phyloP scores from a whole-genome alignment of 768 basidiomycete species.

The Boletus subcaerulescens region DNA sequence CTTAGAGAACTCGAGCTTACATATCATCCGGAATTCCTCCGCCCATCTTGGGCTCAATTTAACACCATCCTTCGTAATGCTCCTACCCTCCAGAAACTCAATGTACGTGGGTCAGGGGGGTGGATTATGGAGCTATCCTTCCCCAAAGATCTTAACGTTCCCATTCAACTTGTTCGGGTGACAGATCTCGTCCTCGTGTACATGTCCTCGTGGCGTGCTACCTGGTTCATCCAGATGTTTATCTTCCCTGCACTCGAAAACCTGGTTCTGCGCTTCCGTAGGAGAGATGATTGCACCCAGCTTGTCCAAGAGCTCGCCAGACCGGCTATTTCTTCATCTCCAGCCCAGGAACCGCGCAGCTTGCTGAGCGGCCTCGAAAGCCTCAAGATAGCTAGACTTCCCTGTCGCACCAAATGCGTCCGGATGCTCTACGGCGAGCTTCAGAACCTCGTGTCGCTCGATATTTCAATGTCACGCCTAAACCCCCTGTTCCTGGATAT shows the following conservation, averaged over 20 bases:
- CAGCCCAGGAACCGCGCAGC: constrained; percentile 35
- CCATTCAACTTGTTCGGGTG: constrained; percentile 30
- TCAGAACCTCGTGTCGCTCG: constrained; percentile 42
- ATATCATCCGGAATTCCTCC: constrained; percentile 56
- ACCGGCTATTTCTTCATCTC: constrained; percentile 21
- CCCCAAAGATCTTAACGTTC: constrained; percentile 23
- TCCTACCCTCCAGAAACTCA: constrained; percentile 51
- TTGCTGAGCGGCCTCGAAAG: constrained; percentile 45
- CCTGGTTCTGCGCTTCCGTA: constrained; percentile 47
- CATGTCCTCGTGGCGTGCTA: constrained; percentile 44
- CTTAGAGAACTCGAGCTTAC: constrained; percentile 56
- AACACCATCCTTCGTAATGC: constrained; percentile 48
- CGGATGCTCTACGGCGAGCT: constrained; percentile 45
- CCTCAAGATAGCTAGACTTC: constrained; percentile 52
- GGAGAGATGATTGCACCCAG: too few species aligned
- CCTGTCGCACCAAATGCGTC: constrained; percentile 36
- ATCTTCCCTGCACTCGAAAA: constrained; percentile 34
- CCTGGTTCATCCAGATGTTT: constrained; percentile 23
- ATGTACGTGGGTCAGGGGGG: constrained; percentile 52
- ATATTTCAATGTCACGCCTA: neutral
- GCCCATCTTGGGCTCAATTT: constrained; percentile 58
- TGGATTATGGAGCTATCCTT: constrained; percentile 26
- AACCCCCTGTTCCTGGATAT: neutral
- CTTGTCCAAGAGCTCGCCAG: constrained; percentile 43
- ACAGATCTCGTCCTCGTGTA: constrained; percentile 46